Percentiles rank a stretch among this genome's conserved stretches.
Evolutionary conservation across 768 basidiomycete genomes (phyloP).

Genomic region (Amanita rubescens): DNA sequence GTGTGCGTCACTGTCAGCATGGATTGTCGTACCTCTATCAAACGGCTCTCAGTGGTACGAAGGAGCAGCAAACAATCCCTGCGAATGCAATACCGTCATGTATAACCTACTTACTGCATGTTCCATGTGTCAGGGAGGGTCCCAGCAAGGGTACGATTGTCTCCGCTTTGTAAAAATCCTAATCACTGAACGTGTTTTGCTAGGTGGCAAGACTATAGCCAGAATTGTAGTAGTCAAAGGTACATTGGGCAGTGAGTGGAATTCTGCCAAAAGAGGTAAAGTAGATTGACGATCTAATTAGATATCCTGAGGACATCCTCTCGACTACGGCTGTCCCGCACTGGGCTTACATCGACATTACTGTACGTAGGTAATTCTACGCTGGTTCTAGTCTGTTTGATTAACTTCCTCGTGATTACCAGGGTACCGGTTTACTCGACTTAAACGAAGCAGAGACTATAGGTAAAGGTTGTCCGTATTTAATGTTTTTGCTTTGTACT

Average conservation of each 20-base stretch:
- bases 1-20: background rate
- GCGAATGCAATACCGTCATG: conserved; percentile 4
- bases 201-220: background rate
- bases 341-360: conserved; percentile 1
- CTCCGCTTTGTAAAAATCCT: background rate
- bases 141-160: background rate
- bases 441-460: background rate
- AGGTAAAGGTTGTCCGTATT: background rate
- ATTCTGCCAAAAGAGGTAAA: background rate
- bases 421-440: background rate
- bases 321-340: background rate
- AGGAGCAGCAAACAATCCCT: background rate
- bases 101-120: background rate
- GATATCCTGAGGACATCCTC: conserved; percentile 1
- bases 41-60: background rate
- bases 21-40: background rate
- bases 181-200: background rate
- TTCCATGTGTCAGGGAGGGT: background rate
- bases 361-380: background rate
- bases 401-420: background rate
- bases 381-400: background rate
- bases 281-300: background rate
- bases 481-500: background rate
- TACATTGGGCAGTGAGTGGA: background rate
- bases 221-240: background rate